Percentiles rank a stretch among this genome's conserved stretches.
Conservation (phyloP, 75 land plant genomes). For the Cunninghamia lanceolata region DNA sequence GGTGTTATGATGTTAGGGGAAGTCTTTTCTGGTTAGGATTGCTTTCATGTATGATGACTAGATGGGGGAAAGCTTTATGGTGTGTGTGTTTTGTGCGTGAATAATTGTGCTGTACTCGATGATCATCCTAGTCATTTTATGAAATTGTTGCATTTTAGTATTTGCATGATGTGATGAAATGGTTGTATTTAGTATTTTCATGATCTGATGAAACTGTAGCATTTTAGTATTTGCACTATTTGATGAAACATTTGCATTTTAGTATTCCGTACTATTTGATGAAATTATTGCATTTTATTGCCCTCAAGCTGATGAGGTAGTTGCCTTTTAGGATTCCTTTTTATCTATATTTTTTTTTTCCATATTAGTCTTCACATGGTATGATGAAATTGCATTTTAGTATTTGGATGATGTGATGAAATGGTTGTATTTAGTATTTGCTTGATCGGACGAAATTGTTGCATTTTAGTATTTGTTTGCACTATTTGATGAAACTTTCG, state of each 20-base stretch:
- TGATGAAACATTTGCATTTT: background rate
- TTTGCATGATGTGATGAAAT: too few species aligned
- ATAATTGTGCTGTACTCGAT: background rate
- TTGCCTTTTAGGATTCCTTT: background rate
- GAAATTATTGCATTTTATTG: background rate
- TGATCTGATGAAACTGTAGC: too few species aligned
- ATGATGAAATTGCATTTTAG: background rate
- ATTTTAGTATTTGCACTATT: too few species aligned
- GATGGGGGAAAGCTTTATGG: background rate
- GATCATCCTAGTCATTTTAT: background rate
- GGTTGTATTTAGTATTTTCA: background rate
- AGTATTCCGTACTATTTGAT: background rate
- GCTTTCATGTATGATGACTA: background rate
- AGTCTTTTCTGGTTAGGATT: background rate
- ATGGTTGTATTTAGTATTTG: background rate
- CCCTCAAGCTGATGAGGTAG: background rate
- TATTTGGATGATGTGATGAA: too few species aligned
- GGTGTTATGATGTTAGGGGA: background rate
- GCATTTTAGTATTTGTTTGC: too few species aligned
- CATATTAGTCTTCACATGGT: too few species aligned
- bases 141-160: background rate
- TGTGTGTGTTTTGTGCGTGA: background rate
- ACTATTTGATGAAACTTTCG: too few species aligned
- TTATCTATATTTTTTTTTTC: too few species aligned
- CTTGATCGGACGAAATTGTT: too few species aligned